phyloP scores from a whole-genome alignment of 257 asterid species.

The Primulina eburnea region DNA sequence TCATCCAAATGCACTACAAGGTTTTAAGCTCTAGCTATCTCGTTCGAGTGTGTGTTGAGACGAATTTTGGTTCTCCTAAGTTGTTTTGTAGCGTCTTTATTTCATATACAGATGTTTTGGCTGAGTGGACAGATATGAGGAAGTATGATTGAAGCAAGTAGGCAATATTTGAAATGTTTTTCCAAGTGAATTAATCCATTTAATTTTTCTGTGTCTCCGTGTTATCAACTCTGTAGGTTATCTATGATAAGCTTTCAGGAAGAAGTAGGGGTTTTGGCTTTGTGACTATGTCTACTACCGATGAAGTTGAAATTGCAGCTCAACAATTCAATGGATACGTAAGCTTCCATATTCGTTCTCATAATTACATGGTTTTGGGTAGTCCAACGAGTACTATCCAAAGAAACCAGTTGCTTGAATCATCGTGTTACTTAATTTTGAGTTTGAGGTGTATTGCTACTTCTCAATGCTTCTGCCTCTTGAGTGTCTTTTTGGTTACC shows the following conservation, averaged over 20 bases:
- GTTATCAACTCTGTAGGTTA: constrained; percentile 53
- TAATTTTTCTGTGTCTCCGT: too few relatives aligned
- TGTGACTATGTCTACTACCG: constrained; percentile 73
- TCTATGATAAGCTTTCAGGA: constrained; percentile 77
- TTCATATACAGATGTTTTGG: too few relatives aligned
- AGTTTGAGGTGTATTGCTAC: neutral
- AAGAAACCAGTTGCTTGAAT: neutral
- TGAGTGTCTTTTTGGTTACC: neutral
- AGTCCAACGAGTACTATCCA: neutral
- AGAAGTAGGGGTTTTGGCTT: constrained; percentile 93
- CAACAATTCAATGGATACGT: constrained; percentile 80
- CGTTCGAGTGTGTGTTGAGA: too few relatives aligned
- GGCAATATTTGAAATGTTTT: too few relatives aligned
- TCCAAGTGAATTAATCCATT: too few relatives aligned
- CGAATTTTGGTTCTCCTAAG: too few relatives aligned
- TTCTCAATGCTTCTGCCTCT: neutral
- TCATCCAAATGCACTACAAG: too few relatives aligned
- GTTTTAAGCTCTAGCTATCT: too few relatives aligned
- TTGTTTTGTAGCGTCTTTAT: too few relatives aligned
- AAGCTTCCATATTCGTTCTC: constrained; percentile 27
- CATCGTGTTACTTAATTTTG: neutral
- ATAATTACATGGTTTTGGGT: neutral
- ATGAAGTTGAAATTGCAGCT: constrained; percentile 73
- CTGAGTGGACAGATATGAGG: too few relatives aligned
- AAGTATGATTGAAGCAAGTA: too few relatives aligned